These are phyloP conservation scores for Speleostelium caveatum DNA, from an alignment of 78 protist species.

Conservation along the genomic window DNA sequence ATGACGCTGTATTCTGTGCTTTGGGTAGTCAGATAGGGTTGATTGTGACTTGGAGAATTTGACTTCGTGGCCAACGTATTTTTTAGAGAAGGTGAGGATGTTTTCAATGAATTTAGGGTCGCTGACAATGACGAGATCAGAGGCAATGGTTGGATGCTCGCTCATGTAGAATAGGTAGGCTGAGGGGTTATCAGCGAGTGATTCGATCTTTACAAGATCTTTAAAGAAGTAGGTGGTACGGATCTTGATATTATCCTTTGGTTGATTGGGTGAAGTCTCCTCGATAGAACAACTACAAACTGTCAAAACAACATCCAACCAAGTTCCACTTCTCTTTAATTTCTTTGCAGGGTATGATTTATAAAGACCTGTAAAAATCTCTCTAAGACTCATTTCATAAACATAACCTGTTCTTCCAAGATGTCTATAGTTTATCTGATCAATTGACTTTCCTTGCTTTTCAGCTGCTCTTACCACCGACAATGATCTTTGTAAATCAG, in stretches of 20 bases:
- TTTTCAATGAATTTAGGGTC: conserved; percentile 67
- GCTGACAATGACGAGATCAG: conserved; percentile 38
- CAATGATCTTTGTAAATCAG: conserved; percentile 65
- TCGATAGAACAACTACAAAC: conserved; percentile 61
- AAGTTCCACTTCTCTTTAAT: conserved; percentile 37
- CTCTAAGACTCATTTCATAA: conserved; percentile 64
- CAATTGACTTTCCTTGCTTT: conserved; percentile 62
- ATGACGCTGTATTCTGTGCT: conserved; percentile 38
- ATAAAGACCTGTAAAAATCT: conserved; percentile 51
- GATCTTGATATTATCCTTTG: not conserved
- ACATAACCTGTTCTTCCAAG: conserved; percentile 67
- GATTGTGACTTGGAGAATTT: conserved; percentile 10
- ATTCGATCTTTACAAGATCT: conserved; percentile 36
- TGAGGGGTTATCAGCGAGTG: conserved; percentile 12
- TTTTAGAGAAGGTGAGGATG: conserved; percentile 19
- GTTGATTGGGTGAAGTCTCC: not conserved
- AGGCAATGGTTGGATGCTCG: not conserved
- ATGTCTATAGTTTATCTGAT: conserved; percentile 62
- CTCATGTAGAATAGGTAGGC: conserved; percentile 43
- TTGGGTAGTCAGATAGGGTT: conserved; percentile 12
- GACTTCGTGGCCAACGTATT: conserved; percentile 54
- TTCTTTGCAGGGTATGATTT: conserved; percentile 58
- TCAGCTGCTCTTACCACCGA: conserved; percentile 76
- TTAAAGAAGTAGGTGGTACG: conserved; percentile 40
- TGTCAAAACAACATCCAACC: conserved; percentile 52